A percentile compares a stretch with the other conserved stretches of the same genome.
These are phyloP conservation scores for Yamadazyma triangularis DNA, from an alignment of 1,139 yeast species.

Conservation along the genomic window DNA sequence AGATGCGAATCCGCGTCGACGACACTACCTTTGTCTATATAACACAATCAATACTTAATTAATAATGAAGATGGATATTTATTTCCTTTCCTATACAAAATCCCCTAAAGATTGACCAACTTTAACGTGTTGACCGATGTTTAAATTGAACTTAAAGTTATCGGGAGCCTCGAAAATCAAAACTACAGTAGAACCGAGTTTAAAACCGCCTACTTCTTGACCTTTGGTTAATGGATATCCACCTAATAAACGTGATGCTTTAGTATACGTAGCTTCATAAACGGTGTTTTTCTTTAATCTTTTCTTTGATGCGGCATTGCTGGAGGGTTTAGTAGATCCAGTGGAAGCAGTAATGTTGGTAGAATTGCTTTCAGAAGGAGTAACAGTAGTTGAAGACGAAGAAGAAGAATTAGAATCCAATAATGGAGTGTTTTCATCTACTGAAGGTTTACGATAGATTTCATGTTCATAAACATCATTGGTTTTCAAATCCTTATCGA, in stretches of 20 bases:
- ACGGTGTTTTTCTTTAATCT: conserved; percentile 70
- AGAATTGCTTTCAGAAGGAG: conserved; percentile 1
- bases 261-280: conserved; percentile 88
- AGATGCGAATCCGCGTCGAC: too few species aligned
- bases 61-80: too few species aligned
- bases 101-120: conserved; percentile 83
- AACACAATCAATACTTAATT: too few species aligned
- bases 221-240: conserved; percentile 91
- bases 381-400: background rate
- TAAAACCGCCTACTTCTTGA: conserved; percentile 96
- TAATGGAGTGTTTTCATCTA: conserved; percentile 32
- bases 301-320: conserved; percentile 17
- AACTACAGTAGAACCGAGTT: conserved; percentile 93
- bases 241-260: conserved; percentile 73
- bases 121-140: conserved; percentile 70
- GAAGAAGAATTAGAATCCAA: conserved; percentile 10
- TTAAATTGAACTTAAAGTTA: conserved; percentile 63
- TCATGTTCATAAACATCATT: conserved; percentile 65
- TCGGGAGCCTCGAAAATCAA: conserved; percentile 94
- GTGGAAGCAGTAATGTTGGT: background rate
- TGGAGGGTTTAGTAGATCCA: background rate
- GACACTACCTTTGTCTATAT: too few species aligned
- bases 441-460: conserved; percentile 23
- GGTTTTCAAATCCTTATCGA: conserved; percentile 86
- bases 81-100: conserved; percentile 23